Conservation (phyloP, 306 rosid genomes). For the Prunus campanulata region DNA sequence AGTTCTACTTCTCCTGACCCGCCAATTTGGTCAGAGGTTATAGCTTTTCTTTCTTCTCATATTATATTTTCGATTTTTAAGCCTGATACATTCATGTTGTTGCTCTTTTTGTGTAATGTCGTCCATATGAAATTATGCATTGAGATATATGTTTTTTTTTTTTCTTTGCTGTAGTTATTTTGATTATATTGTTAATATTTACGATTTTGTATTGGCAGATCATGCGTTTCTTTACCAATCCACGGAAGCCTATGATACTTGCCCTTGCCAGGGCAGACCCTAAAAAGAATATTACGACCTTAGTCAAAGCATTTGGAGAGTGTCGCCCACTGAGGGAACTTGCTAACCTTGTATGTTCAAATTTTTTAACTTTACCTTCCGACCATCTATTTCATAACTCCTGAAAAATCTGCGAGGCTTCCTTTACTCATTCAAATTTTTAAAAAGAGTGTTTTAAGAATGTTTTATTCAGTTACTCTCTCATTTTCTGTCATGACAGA, state of each 20-base stretch:
- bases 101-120: constrained; percentile 1
- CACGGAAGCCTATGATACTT: constrained; percentile 71
- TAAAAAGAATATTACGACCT: constrained; percentile 53
- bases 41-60: constrained; percentile 9
- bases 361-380: constrained; percentile 8
- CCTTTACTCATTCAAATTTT: background rate
- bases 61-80: background rate
- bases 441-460: background rate
- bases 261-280: constrained; percentile 76
- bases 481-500: constrained; percentile 30
- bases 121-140: background rate
- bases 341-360: constrained; percentile 51
- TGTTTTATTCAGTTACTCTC: background rate
- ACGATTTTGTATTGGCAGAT: constrained; percentile 33
- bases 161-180: background rate
- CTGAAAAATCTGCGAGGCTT: background rate
- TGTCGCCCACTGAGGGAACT: constrained; percentile 60
- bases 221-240: constrained; percentile 65
- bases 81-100: background rate
- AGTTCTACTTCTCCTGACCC: constrained; percentile 42
- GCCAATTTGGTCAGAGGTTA: constrained; percentile 59
- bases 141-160: background rate
- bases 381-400: background rate
- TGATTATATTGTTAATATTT: constrained; percentile 5
- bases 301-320: constrained; percentile 72